Conservation (phyloP, 2,329 filamentous ascomycete species). For the Hyphodiscus sp. region DNA sequence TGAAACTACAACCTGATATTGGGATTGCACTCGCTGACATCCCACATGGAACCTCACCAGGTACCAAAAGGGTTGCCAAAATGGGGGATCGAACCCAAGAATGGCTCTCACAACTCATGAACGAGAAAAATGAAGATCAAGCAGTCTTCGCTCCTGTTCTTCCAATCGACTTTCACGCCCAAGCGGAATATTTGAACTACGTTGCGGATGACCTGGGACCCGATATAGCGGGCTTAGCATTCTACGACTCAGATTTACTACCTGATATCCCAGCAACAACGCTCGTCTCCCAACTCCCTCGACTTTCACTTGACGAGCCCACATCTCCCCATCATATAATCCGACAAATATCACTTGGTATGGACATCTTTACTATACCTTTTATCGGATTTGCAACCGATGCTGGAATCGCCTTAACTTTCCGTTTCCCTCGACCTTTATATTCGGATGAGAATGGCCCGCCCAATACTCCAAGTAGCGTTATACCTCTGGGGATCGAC, state of each 20-base stretch:
- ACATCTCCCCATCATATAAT: slow-evolving; percentile 70
- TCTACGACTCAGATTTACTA: slow-evolving; percentile 70
- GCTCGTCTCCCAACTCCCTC: slow-evolving; percentile 56
- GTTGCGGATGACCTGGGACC: slow-evolving; percentile 57
- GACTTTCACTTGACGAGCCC: slow-evolving; percentile 66
- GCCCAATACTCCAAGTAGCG: slow-evolving; percentile 10
- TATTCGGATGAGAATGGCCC: slow-evolving; percentile 5
- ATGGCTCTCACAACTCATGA: slow-evolving; percentile 68
- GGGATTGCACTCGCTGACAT: slow-evolving; percentile 74
- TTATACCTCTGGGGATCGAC: slow-evolving; percentile 61
- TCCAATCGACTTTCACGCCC: slow-evolving; percentile 66
- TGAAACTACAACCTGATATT: slow-evolving; percentile 70
- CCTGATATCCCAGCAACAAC: slow-evolving; percentile 54
- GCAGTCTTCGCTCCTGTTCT: slow-evolving; percentile 62
- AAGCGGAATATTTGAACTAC: slow-evolving; percentile 73
- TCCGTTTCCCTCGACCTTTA: slow-evolving; percentile 56
- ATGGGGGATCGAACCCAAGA: slow-evolving; percentile 82
- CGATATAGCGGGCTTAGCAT: slow-evolving; percentile 60
- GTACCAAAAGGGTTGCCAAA: slow-evolving; percentile 67
- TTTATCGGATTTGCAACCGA: slow-evolving; percentile 73
- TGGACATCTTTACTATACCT: slow-evolving; percentile 73
- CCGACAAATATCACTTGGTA: slow-evolving; percentile 65
- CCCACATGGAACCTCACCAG: slow-evolving; percentile 47
- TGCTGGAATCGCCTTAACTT: slow-evolving; percentile 76
- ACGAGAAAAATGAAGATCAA: slow-evolving; percentile 27